Base-by-base conservation (phyloP, 192 early-diverging fungal species). In the Backusella macrospora region DNA sequence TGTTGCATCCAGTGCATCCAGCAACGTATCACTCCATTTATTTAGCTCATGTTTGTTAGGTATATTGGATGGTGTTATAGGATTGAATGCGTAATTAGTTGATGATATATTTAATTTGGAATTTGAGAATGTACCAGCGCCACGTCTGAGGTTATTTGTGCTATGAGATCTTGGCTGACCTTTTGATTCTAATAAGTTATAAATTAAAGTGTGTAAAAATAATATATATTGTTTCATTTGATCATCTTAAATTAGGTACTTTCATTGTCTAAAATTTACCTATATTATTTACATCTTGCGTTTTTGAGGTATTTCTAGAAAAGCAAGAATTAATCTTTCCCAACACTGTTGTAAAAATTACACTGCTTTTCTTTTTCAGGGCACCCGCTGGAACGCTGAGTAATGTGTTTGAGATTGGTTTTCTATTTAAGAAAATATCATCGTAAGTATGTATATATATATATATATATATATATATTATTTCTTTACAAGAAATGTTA, bases 1-100 rank as follows among this genome's bases (percentile, higher is more conserved):
- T 65, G 63, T 65, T 39, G 26, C 63, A 65, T 65, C 38, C 63
- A 65, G 63, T 65, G 63, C 63, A 38, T 34, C 38, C 4, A 65
- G 38, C 34, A 65, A 34, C 5, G 34, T 65, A 6, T 23, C 14
- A 7, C 16, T 39, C 63, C 63, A 65, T 18, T 65, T 26, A 26
- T 65, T 16, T 5, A 65, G 14, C 15, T 65, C 34, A 14, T 65
- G 15, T 34, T 23, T 65, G 16, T 65, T 38, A 15, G 63, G 26
- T 15, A 39, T 65, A 6, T 59, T 59, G 23, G 26, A 23, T 59
- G 52, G 26, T 59, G 21, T 23, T 26, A 59, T 59, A 59, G 52
- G 52, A n/a, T 21, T 59, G 23, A 13, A 26, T 13, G 10, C 52
- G n/a, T 23, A 26, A n/a, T 26, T 59, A n/a, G 26, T 59, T 59